phyloP scores from a whole-genome alignment of 768 basidiomycete species.

The Pleurotus tuoliensis region DNA sequence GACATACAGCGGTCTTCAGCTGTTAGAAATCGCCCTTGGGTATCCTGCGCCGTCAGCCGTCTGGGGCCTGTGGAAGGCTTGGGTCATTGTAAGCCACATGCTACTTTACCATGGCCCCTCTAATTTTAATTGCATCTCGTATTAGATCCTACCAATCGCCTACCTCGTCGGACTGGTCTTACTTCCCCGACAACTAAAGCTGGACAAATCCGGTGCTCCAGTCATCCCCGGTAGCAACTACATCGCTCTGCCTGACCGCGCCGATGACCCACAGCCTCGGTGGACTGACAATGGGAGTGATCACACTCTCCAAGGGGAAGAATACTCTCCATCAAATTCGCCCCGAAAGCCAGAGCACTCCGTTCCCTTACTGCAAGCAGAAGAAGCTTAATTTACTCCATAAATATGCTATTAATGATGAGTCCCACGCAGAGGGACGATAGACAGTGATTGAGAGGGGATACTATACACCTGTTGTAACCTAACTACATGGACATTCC shows the following conservation, averaged over 20 bases:
- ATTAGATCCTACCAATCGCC: slow-evolving; percentile 38
- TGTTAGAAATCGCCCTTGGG: slow-evolving; percentile 36
- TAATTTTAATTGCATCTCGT: too few species aligned
- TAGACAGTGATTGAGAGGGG: background rate
- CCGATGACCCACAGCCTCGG: slow-evolving; percentile 4
- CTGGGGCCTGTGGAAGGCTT: slow-evolving; percentile 37
- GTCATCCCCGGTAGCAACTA: slow-evolving; percentile 8
- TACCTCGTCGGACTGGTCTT: slow-evolving; percentile 43
- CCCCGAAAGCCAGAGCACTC: background rate
- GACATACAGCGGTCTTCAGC: slow-evolving; percentile 41
- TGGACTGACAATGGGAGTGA: background rate
- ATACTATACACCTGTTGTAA: slow-evolving; percentile 1
- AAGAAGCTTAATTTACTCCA: background rate
- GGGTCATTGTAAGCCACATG: slow-evolving; percentile 37
- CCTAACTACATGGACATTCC: background rate
- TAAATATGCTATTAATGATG: too few species aligned
- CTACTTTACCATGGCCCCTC: too few species aligned
- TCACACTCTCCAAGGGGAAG: background rate
- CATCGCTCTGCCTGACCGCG: background rate
- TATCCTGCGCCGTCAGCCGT: slow-evolving; percentile 18
- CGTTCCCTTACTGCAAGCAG: slow-evolving; percentile 2
- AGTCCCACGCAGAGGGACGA: too few species aligned
- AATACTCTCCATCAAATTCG: background rate
- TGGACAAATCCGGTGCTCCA: slow-evolving; percentile 25
- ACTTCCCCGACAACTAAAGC: slow-evolving; percentile 38